phyloP scores from a whole-genome alignment of 371 early-diverging fungal species.

The Mortierella sp. region DNA sequence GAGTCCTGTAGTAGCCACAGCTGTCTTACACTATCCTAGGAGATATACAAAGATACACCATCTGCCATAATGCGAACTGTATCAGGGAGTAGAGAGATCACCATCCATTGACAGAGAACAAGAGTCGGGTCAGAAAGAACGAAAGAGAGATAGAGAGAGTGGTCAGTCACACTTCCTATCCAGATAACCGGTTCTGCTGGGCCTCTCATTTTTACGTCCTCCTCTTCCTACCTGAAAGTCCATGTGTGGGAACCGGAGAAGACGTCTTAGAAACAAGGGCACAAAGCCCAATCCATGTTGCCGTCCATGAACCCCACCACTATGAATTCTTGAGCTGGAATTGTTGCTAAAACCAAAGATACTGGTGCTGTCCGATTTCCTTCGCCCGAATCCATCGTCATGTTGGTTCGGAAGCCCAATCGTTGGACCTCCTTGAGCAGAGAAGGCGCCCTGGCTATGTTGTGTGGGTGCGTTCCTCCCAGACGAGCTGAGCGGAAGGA shows the following conservation, averaged over 20 bases:
- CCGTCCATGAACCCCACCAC: constrained; percentile 16
- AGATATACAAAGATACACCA: constrained; percentile 86
- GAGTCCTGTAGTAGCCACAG: too few relatives aligned
- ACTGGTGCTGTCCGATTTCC: constrained; percentile 31
- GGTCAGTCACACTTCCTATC: too few relatives aligned
- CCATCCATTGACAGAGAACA: too few relatives aligned
- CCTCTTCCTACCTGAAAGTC: constrained; percentile 75
- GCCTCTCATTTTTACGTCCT: too few relatives aligned
- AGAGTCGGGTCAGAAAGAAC: neutral
- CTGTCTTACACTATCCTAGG: constrained; percentile 85
- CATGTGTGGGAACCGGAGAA: constrained; percentile 84
- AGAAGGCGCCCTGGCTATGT: constrained; percentile 25
- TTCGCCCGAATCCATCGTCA: constrained; percentile 14
- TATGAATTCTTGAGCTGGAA: constrained; percentile 15
- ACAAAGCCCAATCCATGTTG: constrained; percentile 28
- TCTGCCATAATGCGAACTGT: constrained; percentile 91
- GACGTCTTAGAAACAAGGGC: constrained; percentile 65
- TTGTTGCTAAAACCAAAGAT: constrained; percentile 21
- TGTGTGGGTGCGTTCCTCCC: constrained; percentile 40
- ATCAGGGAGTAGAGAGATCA: neutral
- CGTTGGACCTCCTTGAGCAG: constrained; percentile 29
- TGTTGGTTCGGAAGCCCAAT: constrained; percentile 35
- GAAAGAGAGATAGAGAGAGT: neutral
- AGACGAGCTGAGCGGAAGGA: constrained; percentile 44
- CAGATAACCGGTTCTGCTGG: too few relatives aligned